Evolutionary conservation across 2,329 filamentous ascomycete genomes (phyloP), one percentile per base, ranked within the genome.

Genomic region (Penicillium decumbens): DNA sequence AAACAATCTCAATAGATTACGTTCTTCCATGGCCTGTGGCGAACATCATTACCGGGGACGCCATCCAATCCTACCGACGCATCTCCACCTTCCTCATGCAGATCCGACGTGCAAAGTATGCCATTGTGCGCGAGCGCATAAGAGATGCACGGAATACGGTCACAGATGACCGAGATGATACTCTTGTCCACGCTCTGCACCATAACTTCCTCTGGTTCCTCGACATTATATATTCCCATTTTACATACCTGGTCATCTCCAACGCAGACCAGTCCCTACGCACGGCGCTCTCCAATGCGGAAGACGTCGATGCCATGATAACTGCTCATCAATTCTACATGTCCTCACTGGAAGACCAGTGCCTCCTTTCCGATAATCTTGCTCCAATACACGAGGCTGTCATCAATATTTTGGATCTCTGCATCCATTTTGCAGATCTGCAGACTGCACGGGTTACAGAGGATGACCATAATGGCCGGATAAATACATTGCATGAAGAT

Each of bases 221-320:
- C 56, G 85, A 84, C 55, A 82, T 80, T 0, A 62, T 95, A 1
- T 85, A 89, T 60, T 83, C 84, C 7, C 93, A 95, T 63, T 72
- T 95, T 4, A 84, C 83, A 3, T 85, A 83, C 13, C 78, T 89
- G 1, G 87, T 91, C 1, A 76, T 95, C 0, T 79, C 78, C 0
- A 80, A 83, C 0, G 77, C 82, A 20, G 80, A 78, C 1, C 62
- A 69, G 2, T 73, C 75, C 27, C 79, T 96, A 73, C 72, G 73
- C 5, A 65, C 68, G 2, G 73, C 77, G 0, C 77, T 96, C 44
- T 68, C 71, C 12, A 71, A 73, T 5, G 82, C 88, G 0, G 76
- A 79, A 24, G 89, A 92, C 57, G 82, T 96, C 8, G 89, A 96
- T 64, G 80, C 80, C 24, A 95, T 96, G 88, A 83, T 90, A 24